Percentiles rank a stretch among this genome's conserved stretches.
These are phyloP conservation scores for Iris pallida DNA, from an alignment of 116 monocot genomes.

Conservation along the genomic window DNA sequence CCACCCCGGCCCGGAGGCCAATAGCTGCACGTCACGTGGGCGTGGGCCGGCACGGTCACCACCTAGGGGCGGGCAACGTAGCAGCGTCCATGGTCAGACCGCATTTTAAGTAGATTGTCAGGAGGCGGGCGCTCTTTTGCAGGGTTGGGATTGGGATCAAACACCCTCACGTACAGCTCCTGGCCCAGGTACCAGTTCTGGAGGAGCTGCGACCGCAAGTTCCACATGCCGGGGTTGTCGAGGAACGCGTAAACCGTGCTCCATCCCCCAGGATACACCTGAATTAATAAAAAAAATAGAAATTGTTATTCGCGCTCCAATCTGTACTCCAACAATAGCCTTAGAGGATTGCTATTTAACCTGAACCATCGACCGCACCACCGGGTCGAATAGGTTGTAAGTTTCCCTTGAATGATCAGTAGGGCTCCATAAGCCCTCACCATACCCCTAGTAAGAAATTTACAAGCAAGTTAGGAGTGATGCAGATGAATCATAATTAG, in stretches of 20 bases:
- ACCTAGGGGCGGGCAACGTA: too few relatives aligned
- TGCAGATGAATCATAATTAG: neutral
- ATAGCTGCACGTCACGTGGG: too few relatives aligned
- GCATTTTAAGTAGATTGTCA: conserved; percentile 11
- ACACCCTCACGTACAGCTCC: conserved; percentile 22
- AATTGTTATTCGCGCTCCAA: neutral
- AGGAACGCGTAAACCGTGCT: conserved; percentile 16
- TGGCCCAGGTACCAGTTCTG: conserved; percentile 20
- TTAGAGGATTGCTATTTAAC: too few relatives aligned
- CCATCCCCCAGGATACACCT: conserved; percentile 23
- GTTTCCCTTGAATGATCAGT: conserved; percentile 21
- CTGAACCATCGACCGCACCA: conserved; percentile 37
- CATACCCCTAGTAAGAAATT: conserved; percentile 25
- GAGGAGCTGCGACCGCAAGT: conserved; percentile 14
- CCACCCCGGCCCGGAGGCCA: too few relatives aligned
- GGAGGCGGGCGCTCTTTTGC: conserved; percentile 20
- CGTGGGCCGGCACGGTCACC: too few relatives aligned
- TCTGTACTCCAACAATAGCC: too few relatives aligned
- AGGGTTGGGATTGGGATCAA: conserved; percentile 7
- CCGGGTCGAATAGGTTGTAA: conserved; percentile 39
- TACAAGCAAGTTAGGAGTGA: neutral
- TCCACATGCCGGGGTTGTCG: conserved; percentile 27
- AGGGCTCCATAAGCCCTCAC: conserved; percentile 39
- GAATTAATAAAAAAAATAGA: neutral
- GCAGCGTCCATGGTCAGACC: too few relatives aligned